Evolutionary conservation across 768 basidiomycete genomes (phyloP).

Genomic region (Lentinula lateritia): DNA sequence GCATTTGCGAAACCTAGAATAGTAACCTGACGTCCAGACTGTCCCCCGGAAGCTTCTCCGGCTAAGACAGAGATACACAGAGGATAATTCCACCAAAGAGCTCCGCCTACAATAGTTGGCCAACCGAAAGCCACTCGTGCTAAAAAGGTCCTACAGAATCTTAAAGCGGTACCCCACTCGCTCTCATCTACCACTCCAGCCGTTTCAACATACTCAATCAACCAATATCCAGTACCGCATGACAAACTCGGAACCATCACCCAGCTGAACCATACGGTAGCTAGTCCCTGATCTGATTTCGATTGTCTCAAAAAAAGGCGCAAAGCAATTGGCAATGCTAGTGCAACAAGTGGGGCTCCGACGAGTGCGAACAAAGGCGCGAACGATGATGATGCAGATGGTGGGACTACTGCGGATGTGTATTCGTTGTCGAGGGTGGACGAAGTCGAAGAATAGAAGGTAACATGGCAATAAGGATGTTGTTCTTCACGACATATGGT

Average conservation of each 20-base stretch:
- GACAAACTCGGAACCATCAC: constrained; percentile 56
- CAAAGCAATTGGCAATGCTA: constrained; percentile 45
- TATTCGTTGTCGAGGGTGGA: constrained; percentile 58
- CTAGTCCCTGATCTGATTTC: constrained; percentile 70
- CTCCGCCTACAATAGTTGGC: constrained; percentile 46
- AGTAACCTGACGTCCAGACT: constrained; percentile 37
- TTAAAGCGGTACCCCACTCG: constrained; percentile 37
- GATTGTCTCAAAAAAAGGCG: constrained; percentile 57
- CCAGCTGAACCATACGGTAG: constrained; percentile 54
- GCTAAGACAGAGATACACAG: constrained; percentile 65
- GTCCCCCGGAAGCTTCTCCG: constrained; percentile 22
- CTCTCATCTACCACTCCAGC: constrained; percentile 33
- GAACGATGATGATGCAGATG: constrained; percentile 31
- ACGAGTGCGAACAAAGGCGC: constrained; percentile 16
- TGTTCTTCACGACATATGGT: constrained; percentile 96
- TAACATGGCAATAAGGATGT: constrained; percentile 81
- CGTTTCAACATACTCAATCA: constrained; percentile 75
- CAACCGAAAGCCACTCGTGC: constrained; percentile 53
- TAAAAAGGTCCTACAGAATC: constrained; percentile 51
- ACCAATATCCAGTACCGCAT: constrained; percentile 64
- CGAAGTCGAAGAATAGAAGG: constrained; percentile 78
- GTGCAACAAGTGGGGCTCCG: constrained; percentile 15
- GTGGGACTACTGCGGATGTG: constrained; percentile 47
- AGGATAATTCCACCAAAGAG: constrained; percentile 69
- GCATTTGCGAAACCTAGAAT: constrained; percentile 88